phyloP scores from a whole-genome alignment of 306 rosid species.

The Cicer arietinum region DNA sequence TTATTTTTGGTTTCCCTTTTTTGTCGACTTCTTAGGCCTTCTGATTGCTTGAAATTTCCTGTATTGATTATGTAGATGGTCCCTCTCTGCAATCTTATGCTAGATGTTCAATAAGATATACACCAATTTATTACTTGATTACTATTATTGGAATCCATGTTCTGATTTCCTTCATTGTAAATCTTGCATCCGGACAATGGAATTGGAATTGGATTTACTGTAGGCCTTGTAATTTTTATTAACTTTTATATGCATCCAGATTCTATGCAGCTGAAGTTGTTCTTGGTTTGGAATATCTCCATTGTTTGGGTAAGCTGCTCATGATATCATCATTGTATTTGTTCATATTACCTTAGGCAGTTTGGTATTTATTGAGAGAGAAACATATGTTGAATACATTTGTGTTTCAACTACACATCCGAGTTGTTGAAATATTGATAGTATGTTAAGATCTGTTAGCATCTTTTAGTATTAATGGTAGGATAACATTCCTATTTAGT shows the following conservation, averaged over 20 bases:
- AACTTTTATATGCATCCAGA: constrained; percentile 56
- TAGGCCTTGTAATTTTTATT: constrained; percentile 19
- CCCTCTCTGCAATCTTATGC: not conserved
- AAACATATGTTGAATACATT: too few relatives aligned
- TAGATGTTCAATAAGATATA: constrained; percentile 10
- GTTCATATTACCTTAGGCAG: constrained; percentile 32
- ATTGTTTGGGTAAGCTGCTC: constrained; percentile 79
- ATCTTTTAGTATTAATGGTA: too few relatives aligned
- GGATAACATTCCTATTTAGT: too few relatives aligned
- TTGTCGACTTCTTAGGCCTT: not conserved
- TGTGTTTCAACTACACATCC: too few relatives aligned
- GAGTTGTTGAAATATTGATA: too few relatives aligned
- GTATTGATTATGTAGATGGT: not conserved
- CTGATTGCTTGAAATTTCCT: constrained; percentile 17
- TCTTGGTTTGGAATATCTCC: constrained; percentile 92
- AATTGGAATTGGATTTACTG: not conserved
- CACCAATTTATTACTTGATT: not conserved
- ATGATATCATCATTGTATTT: constrained; percentile 14
- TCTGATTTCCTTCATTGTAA: constrained; percentile 9
- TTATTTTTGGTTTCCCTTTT: constrained; percentile 40
- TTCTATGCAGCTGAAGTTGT: constrained; percentile 94
- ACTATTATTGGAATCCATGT: not conserved
- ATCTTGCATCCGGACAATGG: not conserved
- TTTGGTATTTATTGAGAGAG: not conserved
- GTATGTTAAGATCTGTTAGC: too few relatives aligned